A percentile compares a stretch with the other conserved stretches of the same genome.
Evolutionary conservation across 371 early-diverging fungal species (phyloP).

Genomic region (Blastocladiella emersonii): DNA sequence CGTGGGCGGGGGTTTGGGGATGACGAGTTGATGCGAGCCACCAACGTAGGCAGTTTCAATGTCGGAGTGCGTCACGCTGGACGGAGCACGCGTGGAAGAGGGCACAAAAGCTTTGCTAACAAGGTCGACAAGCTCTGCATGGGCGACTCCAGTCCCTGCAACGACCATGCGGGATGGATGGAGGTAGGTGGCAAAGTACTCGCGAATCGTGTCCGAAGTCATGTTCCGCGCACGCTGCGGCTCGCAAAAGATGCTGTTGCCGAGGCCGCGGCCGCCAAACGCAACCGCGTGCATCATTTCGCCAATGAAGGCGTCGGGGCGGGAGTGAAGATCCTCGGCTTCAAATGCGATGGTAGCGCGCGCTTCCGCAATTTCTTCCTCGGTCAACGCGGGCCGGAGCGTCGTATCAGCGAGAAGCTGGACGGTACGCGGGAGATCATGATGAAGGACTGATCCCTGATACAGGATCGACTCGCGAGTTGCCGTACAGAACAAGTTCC

Average conservation of each 20-base stretch:
- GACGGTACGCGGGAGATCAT: constrained; percentile 57
- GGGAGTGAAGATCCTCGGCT: constrained; percentile 64
- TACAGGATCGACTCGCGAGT: constrained; percentile 90
- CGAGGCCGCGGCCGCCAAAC: constrained; percentile 63
- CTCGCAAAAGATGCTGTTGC: constrained; percentile 67
- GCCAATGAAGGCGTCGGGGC: constrained; percentile 71
- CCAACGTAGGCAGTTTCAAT: constrained; percentile 57
- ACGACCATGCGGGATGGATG: constrained; percentile 81
- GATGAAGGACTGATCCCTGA: constrained; percentile 76
- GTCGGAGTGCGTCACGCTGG: constrained; percentile 18
- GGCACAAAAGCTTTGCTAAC: constrained; percentile 42
- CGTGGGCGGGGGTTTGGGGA: constrained; percentile 25
- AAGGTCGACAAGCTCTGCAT: constrained; percentile 61
- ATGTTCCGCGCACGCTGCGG: constrained; percentile 46
- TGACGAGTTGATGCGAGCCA: constrained; percentile 52
- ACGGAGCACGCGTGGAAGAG: neutral
- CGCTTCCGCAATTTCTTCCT: constrained; percentile 69
- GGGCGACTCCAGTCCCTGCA: constrained; percentile 75
- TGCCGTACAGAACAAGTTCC: constrained; percentile 74
- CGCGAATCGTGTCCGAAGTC: constrained; percentile 47
- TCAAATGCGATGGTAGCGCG: constrained; percentile 68
- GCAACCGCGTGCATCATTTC: constrained; percentile 78
- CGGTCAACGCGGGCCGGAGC: constrained; percentile 48
- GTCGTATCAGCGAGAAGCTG: constrained; percentile 66
- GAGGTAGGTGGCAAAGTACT: constrained; percentile 64